Percentiles rank a stretch among this genome's conserved stretches.
Conservation (phyloP, 805 yeast species). For the Wickerhamomyces canadensis region DNA sequence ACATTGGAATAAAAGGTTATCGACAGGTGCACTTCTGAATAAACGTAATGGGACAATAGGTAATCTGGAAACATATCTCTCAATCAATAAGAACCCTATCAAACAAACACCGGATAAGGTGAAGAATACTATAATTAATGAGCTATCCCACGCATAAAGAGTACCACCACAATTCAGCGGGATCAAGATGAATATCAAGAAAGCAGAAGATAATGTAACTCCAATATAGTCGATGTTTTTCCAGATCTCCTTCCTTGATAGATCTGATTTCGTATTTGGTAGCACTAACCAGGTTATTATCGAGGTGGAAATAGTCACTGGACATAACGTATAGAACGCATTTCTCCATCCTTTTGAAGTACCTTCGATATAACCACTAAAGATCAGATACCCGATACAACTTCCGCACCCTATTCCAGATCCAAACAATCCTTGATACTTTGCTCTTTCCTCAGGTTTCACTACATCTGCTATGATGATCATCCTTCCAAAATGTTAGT, state of each 20-base stretch:
- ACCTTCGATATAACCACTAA: constrained; percentile 30
- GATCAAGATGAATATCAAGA: constrained; percentile 41
- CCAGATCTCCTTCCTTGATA: constrained; percentile 34
- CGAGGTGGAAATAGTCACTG: constrained; percentile 25
- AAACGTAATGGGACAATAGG: constrained; percentile 50
- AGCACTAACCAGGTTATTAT: background rate
- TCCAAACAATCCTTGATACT: constrained; percentile 51
- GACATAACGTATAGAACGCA: constrained; percentile 33
- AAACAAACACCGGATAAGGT: constrained; percentile 31
- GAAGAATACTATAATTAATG: constrained; percentile 28
- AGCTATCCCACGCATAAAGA: constrained; percentile 41
- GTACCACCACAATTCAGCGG: constrained; percentile 53
- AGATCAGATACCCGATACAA: constrained; percentile 35
- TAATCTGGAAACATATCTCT: constrained; percentile 39
- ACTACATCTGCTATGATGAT: constrained; percentile 50
- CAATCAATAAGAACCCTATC: constrained; percentile 36
- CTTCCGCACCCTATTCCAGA: constrained; percentile 45
- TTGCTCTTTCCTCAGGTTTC: constrained; percentile 47
- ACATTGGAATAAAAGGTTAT: constrained; percentile 31
- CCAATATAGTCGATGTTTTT: constrained; percentile 48
- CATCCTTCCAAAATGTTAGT: no score
- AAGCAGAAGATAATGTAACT: constrained; percentile 38
- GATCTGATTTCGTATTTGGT: constrained; percentile 22
- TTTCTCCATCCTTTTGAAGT: constrained; percentile 31
- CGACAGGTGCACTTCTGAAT: constrained; percentile 32